These are phyloP conservation scores for Zanthoxylum bungeanum DNA, from an alignment of 345 rosid genomes.

Conservation along the genomic window DNA sequence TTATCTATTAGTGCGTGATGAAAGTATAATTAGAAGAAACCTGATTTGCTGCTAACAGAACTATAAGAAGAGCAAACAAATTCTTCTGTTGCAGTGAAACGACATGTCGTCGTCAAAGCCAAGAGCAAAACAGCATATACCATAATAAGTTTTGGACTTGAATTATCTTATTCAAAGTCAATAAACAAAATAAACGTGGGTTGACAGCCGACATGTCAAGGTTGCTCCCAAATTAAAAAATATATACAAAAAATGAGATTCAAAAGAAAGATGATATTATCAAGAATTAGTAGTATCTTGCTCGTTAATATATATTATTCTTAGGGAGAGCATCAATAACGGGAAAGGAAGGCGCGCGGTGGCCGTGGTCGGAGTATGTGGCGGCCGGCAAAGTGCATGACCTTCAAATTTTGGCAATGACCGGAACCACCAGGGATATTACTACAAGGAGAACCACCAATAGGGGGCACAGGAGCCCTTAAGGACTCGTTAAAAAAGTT, in stretches of 20 bases:
- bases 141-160: not conserved
- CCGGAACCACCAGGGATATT: conserved; percentile 18
- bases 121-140: not conserved
- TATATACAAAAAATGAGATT: too few relatives aligned
- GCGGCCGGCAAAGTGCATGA: conserved; percentile 22
- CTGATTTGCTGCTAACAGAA: too few relatives aligned
- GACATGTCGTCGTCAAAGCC: not conserved
- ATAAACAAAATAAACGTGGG: not conserved
- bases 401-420: not conserved
- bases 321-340: not conserved
- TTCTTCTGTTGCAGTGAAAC: not conserved
- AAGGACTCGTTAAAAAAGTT: conserved; percentile 15
- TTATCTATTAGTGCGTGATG: too few relatives aligned
- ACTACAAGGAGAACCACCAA: conserved; percentile 21
- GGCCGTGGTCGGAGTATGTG: not conserved
- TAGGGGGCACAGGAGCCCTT: conserved; percentile 25
- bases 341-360: not conserved
- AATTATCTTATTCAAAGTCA: not conserved
- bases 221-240: not conserved
- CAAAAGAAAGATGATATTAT: not conserved
- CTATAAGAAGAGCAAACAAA: not conserved
- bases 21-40: not conserved
- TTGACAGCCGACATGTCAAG: not conserved
- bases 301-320: not conserved
- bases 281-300: not conserved